Percentiles rank a stretch among this genome's conserved stretches.
Evolutionary conservation across 1,284 basidiomycete species (phyloP).

Genomic region (Lignosus rhinocerotis): DNA sequence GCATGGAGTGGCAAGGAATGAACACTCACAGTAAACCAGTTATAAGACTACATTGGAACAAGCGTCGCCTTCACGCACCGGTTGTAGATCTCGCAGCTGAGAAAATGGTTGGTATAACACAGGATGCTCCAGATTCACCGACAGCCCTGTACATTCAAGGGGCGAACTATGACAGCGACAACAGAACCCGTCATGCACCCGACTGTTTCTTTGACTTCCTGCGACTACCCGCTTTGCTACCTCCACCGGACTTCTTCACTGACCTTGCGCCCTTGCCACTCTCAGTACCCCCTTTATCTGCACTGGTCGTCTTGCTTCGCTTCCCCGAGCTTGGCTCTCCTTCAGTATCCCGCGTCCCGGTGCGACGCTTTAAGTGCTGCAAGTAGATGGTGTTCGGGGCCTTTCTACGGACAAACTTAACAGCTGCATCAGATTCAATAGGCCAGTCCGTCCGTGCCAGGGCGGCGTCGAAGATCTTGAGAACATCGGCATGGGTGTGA

Average conservation of each 20-base stretch:
- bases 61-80: no score
- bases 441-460: not conserved
- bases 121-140: no score
- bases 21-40: no score
- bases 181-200: no score
- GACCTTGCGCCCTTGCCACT: not conserved
- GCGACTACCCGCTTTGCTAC: no score
- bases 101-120: no score
- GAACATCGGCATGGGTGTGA: not conserved
- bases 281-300: not conserved
- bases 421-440: not conserved
- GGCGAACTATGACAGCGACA: no score
- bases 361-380: not conserved
- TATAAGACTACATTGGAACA: no score
- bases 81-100: no score
- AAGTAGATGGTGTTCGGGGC: not conserved
- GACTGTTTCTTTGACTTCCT: no score
- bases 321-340: not conserved
- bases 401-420: not conserved
- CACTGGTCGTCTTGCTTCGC: not conserved
- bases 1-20: no score
- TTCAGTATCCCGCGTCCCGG: not conserved
- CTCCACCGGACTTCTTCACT: not conserved
- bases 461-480: slow-evolving; percentile 9
- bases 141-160: no score